Evolutionary conservation across 108 stramenopile species (phyloP), one percentile per base, ranked within the genome.

Genomic region (Nannochloropsis oceanica): DNA sequence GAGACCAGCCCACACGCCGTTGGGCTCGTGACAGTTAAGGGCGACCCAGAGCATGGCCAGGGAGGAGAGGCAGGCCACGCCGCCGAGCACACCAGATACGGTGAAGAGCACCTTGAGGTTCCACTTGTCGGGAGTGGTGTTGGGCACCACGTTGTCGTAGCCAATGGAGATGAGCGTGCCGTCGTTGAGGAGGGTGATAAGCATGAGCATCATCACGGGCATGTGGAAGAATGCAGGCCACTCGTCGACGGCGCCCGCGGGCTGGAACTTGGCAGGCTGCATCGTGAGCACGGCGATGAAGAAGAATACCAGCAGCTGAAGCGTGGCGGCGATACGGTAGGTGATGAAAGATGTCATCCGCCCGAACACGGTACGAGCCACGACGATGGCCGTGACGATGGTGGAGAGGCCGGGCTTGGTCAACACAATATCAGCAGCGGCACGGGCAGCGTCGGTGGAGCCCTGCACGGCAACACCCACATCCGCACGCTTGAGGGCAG

Each of bases 351-450:
- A 9, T 44, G 43, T 80, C 80, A 89, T 81, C 80, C 87, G 93
- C 92, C 87, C 93, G 84, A 94, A 93, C 85, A 94, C 93, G 24
- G 92, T 88, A 14, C 94, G 90, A 27, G 93, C 92, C 79, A 92
- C 91, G 12, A 94, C 81, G 42, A 95, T 92, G 43, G 94, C 94
- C 42, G 92, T 91, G 88, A 94, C 92, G 43, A 96, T 94, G 14
- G 93, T 92, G 80, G 89, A 87, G 18, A 96, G 90, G 79, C 96
- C 96, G 13, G 92, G 91, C 83, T 93, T 88, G 11, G 95, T 95
- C 26, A 96, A 85, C 46, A 96, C 94, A 44, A 95, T 90, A 83
- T 94, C 95, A 8, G 94, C 92, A 26, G 96, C 95, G 87, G 93
- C 94, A 83, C 93, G 92, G 18, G 96, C 95, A 12, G 95, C n/a